Evolutionary conservation across 257 asterid genomes (phyloP).

Genomic region (Fraxinus quadrangulata): DNA sequence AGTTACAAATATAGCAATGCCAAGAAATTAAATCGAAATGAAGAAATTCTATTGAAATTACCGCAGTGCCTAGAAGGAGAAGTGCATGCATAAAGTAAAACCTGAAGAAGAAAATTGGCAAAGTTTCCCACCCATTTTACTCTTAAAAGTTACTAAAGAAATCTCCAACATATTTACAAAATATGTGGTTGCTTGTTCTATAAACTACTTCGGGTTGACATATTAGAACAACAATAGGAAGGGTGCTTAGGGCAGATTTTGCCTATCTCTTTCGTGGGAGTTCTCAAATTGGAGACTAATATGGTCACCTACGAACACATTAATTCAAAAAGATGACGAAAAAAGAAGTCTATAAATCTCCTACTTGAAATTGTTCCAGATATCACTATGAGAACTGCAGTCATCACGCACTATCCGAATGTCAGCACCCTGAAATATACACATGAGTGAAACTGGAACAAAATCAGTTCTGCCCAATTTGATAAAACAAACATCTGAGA

Average conservation of each 20-base stretch:
- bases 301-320: slow-evolving; percentile 31
- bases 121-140: slow-evolving; percentile 37
- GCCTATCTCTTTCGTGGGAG: slow-evolving; percentile 50
- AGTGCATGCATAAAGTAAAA: too few relatives aligned
- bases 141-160: slow-evolving; percentile 57
- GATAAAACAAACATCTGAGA: slow-evolving; percentile 1
- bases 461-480: background rate
- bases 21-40: too few relatives aligned
- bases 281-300: slow-evolving; percentile 54
- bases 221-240: slow-evolving; percentile 33
- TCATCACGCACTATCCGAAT: slow-evolving; percentile 99
- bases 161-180: slow-evolving; percentile 53
- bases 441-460: slow-evolving; percentile 36
- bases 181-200: slow-evolving; percentile 59
- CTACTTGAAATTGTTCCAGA: slow-evolving; percentile 96
- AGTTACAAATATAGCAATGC: too few relatives aligned
- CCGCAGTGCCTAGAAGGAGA: too few relatives aligned
- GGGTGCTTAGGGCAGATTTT: slow-evolving; percentile 42
- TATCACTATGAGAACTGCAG: slow-evolving; percentile 89
- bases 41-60: too few relatives aligned
- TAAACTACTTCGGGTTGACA: slow-evolving; percentile 36
- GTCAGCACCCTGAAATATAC: slow-evolving; percentile 90
- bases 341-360: slow-evolving; percentile 26
- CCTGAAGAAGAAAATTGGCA: too few relatives aligned
- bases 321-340: slow-evolving; percentile 2